Evolutionary conservation across 306 rosid genomes (phyloP).

Genomic region (Astragalus glycyphyllos): DNA sequence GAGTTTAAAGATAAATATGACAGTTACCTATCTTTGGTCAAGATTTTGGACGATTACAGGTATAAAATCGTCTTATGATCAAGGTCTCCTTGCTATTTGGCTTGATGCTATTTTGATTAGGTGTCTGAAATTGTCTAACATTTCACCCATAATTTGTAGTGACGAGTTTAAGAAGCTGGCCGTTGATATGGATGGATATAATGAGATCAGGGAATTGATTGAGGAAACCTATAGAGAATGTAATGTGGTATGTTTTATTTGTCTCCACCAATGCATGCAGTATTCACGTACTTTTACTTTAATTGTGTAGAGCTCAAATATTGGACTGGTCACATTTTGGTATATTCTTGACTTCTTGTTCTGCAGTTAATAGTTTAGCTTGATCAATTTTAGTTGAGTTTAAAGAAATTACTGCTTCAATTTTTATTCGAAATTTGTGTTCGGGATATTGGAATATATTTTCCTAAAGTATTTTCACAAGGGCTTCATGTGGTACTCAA

Average conservation of each 20-base stretch:
- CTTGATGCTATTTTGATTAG: slow-evolving; percentile 25
- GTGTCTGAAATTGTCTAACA: slow-evolving; percentile 36
- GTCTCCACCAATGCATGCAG: slow-evolving; percentile 19
- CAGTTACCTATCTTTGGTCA: slow-evolving; percentile 81
- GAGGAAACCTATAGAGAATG: slow-evolving; percentile 75
- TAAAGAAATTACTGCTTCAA: slow-evolving; percentile 17
- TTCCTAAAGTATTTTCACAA: neutral
- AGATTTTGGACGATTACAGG: slow-evolving; percentile 85
- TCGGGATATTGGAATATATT: slow-evolving; percentile 4
- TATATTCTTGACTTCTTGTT: slow-evolving; percentile 9
- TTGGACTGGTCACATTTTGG: slow-evolving; percentile 17
- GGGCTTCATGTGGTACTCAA: slow-evolving; percentile 22
- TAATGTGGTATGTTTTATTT: slow-evolving; percentile 60
- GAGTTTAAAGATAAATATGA: slow-evolving; percentile 89
- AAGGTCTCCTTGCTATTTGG: slow-evolving; percentile 17
- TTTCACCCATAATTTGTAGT: slow-evolving; percentile 56
- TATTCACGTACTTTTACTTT: slow-evolving; percentile 12
- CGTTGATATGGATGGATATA: slow-evolving; percentile 69
- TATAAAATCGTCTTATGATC: slow-evolving; percentile 45
- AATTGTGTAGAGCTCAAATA: slow-evolving; percentile 25
- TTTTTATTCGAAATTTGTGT: slow-evolving; percentile 21
- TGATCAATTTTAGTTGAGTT: too few species aligned
- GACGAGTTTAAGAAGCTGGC: slow-evolving; percentile 71
- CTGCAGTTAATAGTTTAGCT: slow-evolving; percentile 31
- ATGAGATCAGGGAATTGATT: slow-evolving; percentile 59